These are phyloP conservation scores for Nicotiana attenuata DNA, from an alignment of 257 asterid genomes.

Conservation along the genomic window DNA sequence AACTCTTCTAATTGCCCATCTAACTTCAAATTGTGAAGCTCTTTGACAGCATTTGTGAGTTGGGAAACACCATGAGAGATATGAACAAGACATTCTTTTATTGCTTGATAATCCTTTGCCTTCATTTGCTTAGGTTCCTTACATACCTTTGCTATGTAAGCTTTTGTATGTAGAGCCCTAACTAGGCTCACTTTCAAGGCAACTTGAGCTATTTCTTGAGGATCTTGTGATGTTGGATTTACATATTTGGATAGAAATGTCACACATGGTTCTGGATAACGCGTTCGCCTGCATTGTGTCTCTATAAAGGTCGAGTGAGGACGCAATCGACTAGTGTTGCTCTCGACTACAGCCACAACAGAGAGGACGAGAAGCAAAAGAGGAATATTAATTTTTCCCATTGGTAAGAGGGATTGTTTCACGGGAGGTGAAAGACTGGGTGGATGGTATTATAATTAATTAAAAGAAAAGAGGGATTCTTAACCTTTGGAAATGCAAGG, in stretches of 20 bases:
- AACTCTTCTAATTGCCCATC: slow-evolving; percentile 24
- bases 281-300: slow-evolving; percentile 35
- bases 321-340: neutral
- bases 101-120: slow-evolving; percentile 31
- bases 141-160: slow-evolving; percentile 37
- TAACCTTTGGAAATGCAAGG: neutral
- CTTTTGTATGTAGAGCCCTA: slow-evolving; percentile 37
- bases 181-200: slow-evolving; percentile 50
- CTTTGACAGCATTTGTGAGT: slow-evolving; percentile 40
- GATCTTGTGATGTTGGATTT: slow-evolving; percentile 26
- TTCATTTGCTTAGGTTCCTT: slow-evolving; percentile 24
- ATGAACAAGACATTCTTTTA: slow-evolving; percentile 53
- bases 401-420: neutral
- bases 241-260: slow-evolving; percentile 31
- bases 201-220: slow-evolving; percentile 39
- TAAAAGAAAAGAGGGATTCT: too few relatives aligned
- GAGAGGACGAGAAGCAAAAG: slow-evolving; percentile 19
- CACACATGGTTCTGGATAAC: slow-evolving; percentile 32
- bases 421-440: too few relatives aligned
- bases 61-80: slow-evolving; percentile 53
- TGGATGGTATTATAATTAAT: too few relatives aligned
- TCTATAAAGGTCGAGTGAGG: slow-evolving; percentile 30
- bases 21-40: slow-evolving; percentile 29
- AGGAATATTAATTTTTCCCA: slow-evolving; percentile 13
- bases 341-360: slow-evolving; percentile 11